Percentiles rank a stretch among this genome's conserved stretches.
phyloP scores from a whole-genome alignment of 2,329 filamentous ascomycete genomes.

The Aspergillus pseudoterreus region DNA sequence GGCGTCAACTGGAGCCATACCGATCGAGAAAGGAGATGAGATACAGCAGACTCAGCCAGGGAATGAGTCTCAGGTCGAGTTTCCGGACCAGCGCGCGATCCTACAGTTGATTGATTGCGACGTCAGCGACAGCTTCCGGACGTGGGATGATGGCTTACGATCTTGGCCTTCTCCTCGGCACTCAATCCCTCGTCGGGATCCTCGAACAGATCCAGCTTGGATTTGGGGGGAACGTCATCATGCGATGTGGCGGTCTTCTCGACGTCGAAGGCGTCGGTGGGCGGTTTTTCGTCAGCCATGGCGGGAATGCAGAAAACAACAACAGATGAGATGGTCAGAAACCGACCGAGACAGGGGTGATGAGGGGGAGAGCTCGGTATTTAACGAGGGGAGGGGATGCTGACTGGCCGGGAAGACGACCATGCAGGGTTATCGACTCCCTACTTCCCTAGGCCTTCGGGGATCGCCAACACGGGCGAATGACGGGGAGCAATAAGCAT shows the following conservation, averaged over 20 bases:
- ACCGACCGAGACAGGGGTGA: background rate
- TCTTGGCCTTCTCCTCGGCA: conserved; percentile 58
- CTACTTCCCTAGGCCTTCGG: no score
- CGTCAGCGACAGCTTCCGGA: background rate
- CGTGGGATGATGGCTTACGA: conserved; percentile 45
- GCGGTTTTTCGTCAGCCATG: conserved; percentile 10
- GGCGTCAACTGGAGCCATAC: conserved; percentile 10
- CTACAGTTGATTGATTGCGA: conserved; percentile 20
- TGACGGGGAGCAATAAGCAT: background rate
- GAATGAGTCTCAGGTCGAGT: conserved; percentile 43
- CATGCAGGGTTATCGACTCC: no score
- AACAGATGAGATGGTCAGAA: background rate
- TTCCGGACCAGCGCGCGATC: conserved; percentile 44
- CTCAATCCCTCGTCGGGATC: conserved; percentile 64
- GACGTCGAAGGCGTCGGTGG: conserved; percentile 13
- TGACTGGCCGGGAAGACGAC: no score
- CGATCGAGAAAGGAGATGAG: conserved; percentile 42
- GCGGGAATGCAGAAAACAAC: background rate
- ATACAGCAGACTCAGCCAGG: conserved; percentile 46
- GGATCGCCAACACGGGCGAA: background rate
- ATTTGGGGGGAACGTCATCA: conserved; percentile 3
- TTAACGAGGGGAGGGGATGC: background rate
- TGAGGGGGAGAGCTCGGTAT: background rate
- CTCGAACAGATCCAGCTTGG: conserved; percentile 19
- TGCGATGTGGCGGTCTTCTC: conserved; percentile 14